Percentiles rank a stretch among this genome's conserved stretches.
These are phyloP conservation scores for Cryptococcus jaspeensis DNA, from an alignment of 1,284 basidiomycete species.

Conservation along the genomic window DNA sequence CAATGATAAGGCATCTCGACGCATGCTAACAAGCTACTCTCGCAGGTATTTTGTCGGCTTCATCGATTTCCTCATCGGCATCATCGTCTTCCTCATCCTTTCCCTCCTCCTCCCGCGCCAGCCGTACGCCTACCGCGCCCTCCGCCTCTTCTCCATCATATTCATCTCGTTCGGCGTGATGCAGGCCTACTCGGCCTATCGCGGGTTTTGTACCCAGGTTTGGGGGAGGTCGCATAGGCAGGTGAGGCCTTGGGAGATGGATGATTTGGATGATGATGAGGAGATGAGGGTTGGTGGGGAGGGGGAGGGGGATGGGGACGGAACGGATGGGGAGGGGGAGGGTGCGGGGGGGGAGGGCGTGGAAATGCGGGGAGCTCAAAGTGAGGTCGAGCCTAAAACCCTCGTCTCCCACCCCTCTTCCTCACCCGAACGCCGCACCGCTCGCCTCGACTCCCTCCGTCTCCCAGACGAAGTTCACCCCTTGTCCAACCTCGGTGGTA, in stretches of 20 bases:
- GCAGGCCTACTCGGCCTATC: constrained; percentile 38
- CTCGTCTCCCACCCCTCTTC: no score
- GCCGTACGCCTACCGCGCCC: constrained; percentile 27
- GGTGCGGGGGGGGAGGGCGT: no score
- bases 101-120: constrained; percentile 26
- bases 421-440: no score
- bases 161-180: constrained; percentile 36
- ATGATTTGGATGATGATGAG: constrained; percentile 29
- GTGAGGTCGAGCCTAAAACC: no score
- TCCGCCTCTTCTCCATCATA: constrained; percentile 31
- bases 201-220: constrained; percentile 41
- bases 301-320: neutral
- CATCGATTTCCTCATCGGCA: constrained; percentile 28
- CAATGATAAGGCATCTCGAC: no score
- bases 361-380: no score
- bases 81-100: constrained; percentile 32
- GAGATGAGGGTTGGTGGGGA: constrained; percentile 1
- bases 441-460: no score
- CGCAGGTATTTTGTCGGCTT: constrained; percentile 36
- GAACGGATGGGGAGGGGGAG: neutral
- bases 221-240: constrained; percentile 36
- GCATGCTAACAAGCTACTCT: no score
- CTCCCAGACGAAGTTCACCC: no score
- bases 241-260: constrained; percentile 41
- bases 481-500: no score